Evolutionary conservation across 306 rosid species (phyloP).

Genomic region (Luffa aegyptiaca): DNA sequence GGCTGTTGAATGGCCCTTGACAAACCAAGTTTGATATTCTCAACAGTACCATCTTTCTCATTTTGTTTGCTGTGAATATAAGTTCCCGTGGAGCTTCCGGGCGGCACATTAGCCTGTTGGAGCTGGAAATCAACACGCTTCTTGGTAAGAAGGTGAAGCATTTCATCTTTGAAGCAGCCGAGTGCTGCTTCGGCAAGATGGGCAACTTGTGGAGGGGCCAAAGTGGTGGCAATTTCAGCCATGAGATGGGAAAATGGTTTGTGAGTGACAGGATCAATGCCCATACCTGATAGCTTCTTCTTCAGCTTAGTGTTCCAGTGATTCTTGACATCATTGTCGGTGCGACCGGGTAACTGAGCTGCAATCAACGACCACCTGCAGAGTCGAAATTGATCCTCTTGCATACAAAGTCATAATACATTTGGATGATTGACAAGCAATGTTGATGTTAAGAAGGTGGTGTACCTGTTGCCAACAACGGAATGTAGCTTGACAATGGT

Average conservation of each 20-base stretch:
- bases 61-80: constrained; percentile 40
- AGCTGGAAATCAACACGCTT: constrained; percentile 54
- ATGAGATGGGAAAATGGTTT: constrained; percentile 73
- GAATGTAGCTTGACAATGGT: constrained; percentile 86
- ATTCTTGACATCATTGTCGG: constrained; percentile 74
- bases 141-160: constrained; percentile 69
- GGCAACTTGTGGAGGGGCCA: constrained; percentile 71
- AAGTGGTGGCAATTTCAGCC: constrained; percentile 85
- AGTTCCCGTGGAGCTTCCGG: constrained; percentile 24
- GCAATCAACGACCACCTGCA: constrained; percentile 83
- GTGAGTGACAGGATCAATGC: constrained; percentile 77
- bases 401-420: background rate
- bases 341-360: constrained; percentile 64
- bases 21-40: constrained; percentile 65
- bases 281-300: constrained; percentile 69
- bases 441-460: background rate
- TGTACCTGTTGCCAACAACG: constrained; percentile 78
- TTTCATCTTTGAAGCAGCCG: constrained; percentile 82
- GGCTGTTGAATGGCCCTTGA: constrained; percentile 68
- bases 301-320: constrained; percentile 79
- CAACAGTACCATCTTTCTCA: constrained; percentile 33
- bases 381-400: background rate
- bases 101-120: constrained; percentile 34
- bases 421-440: background rate
- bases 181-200: constrained; percentile 84